Base-by-base conservation (phyloP, 305 asterid genomes). In the Fraxinus xanthoxyloides region DNA sequence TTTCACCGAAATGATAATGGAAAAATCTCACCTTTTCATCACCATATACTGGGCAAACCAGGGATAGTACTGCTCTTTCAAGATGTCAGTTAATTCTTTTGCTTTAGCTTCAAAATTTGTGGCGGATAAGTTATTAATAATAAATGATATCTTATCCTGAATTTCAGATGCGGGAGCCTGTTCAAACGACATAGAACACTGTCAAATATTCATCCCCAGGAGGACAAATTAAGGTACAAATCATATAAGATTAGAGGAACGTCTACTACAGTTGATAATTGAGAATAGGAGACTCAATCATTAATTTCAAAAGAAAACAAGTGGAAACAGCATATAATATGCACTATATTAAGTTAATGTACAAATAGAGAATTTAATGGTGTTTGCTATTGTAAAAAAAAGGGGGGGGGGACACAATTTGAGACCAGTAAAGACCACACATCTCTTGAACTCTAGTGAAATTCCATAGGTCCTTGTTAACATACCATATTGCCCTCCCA, bases 11-110 rank as follows among this genome's bases (percentile, higher is more conserved):
- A 56, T 56, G 7, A 72, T 75, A 79, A 77, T 59, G 4, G 54
- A 28, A 75, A 81, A 73, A 13, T 36, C 85, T 34, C 65, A 93
- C 99, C 99, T 93, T 86, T 95, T 97, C 99, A 97, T 97, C 84
- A 97, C 98, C 94, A 97, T 89, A 86, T 97, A 97, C 89, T 95
- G 95, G 54, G 99, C 99, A 82, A 97, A 97, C 99, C 99, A 97
- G 73, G 98, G 97, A 86, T 88, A 97, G 81, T 90, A 90, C 83
- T 90, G 93, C 90, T 90, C 95, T 78, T 84, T 91, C 87, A 97
- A 86, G 72, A 94, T 85, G 67, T 92, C 99, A 75, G 89, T 59
- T 78, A 95, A 92, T 85, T 95, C 98, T 82, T 93, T 97, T 12
- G 97, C 98, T 92, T 97, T 97, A 79, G 92, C 89, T 87, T 97